These are phyloP conservation scores for Rehmannia glutinosa DNA, from an alignment of 257 asterid species.

Conservation along the genomic window DNA sequence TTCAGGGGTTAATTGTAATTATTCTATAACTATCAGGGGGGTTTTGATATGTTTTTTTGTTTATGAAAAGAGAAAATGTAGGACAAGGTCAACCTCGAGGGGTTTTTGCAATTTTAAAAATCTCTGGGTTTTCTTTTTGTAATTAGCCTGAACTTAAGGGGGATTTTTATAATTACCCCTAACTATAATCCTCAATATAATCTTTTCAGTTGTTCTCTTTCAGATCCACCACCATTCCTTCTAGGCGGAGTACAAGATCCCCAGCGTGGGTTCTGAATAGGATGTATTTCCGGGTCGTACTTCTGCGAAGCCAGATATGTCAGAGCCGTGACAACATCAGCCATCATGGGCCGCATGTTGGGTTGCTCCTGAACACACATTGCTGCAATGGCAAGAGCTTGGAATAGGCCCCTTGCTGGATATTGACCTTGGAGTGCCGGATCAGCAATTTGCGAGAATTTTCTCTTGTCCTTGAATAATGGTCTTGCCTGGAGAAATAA, in stretches of 20 bases:
- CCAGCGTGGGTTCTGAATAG: conserved; percentile 39
- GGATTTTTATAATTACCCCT: no score
- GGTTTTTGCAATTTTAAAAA: no score
- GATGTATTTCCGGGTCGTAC: conserved; percentile 36
- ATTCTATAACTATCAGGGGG: no score
- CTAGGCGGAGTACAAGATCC: conserved; percentile 58
- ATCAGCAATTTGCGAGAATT: conserved; percentile 70
- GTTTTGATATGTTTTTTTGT: no score
- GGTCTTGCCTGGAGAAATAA: conserved; percentile 67
- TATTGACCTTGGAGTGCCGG: conserved; percentile 78
- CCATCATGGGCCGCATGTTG: conserved; percentile 62
- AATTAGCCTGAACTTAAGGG: no score
- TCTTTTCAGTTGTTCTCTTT: conserved; percentile 28
- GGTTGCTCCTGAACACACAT: conserved; percentile 95
- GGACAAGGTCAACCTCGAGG: no score
- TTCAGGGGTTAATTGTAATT: no score
- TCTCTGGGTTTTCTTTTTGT: no score
- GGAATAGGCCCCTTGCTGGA: conserved; percentile 72
- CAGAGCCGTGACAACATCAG: conserved; percentile 88
- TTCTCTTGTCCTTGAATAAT: conserved; percentile 70
- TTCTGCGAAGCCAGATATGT: conserved; percentile 72
- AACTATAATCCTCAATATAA: no score
- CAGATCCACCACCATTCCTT: conserved; percentile 23
- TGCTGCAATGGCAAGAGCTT: conserved; percentile 86
- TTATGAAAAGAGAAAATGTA: no score